phyloP scores from a whole-genome alignment of 176 grass and related monocot species.

The Luzula sylvatica region DNA sequence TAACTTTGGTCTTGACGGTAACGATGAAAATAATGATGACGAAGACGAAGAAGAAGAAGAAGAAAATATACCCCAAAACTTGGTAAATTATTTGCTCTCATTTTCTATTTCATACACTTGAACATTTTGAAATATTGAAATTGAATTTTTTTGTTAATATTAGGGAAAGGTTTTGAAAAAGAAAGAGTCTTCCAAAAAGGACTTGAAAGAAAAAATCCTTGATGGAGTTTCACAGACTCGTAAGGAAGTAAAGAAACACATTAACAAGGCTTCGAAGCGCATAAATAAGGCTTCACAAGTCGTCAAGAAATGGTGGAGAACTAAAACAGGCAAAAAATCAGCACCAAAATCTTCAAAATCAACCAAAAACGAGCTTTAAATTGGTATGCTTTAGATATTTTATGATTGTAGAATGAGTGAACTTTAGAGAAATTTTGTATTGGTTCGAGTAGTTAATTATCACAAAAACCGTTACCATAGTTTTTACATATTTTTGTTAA shows the following conservation, averaged over 20 bases:
- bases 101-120: too few relatives aligned
- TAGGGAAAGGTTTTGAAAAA: conserved; percentile 73
- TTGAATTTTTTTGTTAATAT: neutral
- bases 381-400: neutral
- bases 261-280: conserved; percentile 45
- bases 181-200: conserved; percentile 49
- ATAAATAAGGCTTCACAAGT: conserved; percentile 50
- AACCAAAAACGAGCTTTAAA: conserved; percentile 60
- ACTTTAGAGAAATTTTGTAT: neutral
- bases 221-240: conserved; percentile 37
- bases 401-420: too few relatives aligned
- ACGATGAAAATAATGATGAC: conserved; percentile 61
- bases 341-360: conserved; percentile 28
- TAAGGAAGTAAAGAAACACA: conserved; percentile 60
- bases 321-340: conserved; percentile 44
- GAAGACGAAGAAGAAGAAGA: conserved; percentile 42
- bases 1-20: conserved; percentile 49
- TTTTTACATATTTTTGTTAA: too few relatives aligned
- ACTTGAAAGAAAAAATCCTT: conserved; percentile 54
- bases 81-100: conserved; percentile 35
- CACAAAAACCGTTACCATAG: too few relatives aligned
- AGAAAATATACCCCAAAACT: conserved; percentile 48
- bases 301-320: conserved; percentile 73
- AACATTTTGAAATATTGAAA: too few relatives aligned
- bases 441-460: too few relatives aligned